These are phyloP conservation scores for Scheffersomyces quercinus DNA, from an alignment of 1,139 yeast species.

Conservation along the genomic window DNA sequence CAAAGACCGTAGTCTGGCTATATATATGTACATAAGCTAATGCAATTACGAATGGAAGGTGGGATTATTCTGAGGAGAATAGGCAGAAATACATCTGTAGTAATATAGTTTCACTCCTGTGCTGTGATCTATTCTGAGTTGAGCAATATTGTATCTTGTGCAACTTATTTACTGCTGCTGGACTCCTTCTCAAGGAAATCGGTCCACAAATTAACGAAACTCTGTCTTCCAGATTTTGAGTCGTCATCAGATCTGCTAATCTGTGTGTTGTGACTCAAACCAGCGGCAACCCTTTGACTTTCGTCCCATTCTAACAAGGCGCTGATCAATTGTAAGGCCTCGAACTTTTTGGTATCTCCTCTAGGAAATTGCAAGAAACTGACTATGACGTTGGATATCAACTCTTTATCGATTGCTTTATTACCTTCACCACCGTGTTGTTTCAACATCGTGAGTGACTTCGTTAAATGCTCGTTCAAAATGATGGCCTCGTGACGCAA, in stretches of 20 bases:
- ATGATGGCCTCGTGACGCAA: slow-evolving; percentile 95
- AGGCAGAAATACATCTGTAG: too few species aligned
- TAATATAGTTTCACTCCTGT: too few species aligned
- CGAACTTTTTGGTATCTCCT: slow-evolving; percentile 92
- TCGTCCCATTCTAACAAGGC: slow-evolving; percentile 90
- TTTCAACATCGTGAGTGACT: slow-evolving; percentile 77
- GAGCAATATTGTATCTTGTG: too few species aligned
- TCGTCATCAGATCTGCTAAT: slow-evolving; percentile 24
- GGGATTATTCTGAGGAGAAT: too few species aligned
- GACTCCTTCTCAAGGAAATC: slow-evolving; percentile 84
- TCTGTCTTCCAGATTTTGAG: slow-evolving; percentile 48
- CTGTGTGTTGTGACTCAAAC: slow-evolving; percentile 52
- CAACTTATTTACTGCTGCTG: slow-evolving; percentile 3
- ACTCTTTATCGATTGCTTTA: slow-evolving; percentile 81
- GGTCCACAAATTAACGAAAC: slow-evolving; percentile 86
- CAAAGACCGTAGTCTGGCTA: too few species aligned
- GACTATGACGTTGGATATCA: slow-evolving; percentile 80
- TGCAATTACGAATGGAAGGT: too few species aligned
- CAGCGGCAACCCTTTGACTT: slow-evolving; percentile 78
- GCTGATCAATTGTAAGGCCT: slow-evolving; percentile 81
- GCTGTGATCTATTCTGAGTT: too few species aligned
- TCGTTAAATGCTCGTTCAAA: slow-evolving; percentile 88
- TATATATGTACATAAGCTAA: too few species aligned
- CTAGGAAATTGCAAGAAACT: slow-evolving; percentile 87
- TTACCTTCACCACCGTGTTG: slow-evolving; percentile 64